Percentiles rank a stretch among this genome's conserved stretches.
phyloP scores from a whole-genome alignment of 176 grass and related monocot species.

The Canna indica region DNA sequence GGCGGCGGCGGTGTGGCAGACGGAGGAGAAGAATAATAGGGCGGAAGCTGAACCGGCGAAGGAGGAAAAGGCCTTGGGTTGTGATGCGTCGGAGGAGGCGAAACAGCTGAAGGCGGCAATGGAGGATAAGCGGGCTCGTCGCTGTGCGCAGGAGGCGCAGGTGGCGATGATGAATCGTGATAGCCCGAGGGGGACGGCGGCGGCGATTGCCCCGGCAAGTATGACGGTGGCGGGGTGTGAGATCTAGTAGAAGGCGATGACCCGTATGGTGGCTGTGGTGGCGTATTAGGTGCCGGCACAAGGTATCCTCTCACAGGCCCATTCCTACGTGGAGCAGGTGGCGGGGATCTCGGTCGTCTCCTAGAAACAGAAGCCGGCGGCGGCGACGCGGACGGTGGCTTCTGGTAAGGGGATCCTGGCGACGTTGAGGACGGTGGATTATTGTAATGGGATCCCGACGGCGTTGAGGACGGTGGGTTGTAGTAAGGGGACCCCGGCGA shows the following conservation, averaged over 20 bases:
- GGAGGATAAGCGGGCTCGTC: background rate
- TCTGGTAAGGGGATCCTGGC: too few relatives aligned
- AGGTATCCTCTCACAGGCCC: background rate
- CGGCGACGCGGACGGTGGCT: too few relatives aligned
- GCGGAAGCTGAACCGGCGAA: background rate
- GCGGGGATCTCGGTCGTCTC: background rate
- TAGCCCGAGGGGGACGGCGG: constrained; percentile 29
- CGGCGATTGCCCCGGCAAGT: constrained; percentile 7
- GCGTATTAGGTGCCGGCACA: background rate
- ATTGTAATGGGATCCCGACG: background rate
- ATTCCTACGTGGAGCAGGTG: background rate
- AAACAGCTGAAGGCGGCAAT: background rate
- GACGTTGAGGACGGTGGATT: constrained; percentile 1
- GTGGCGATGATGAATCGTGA: constrained; percentile 3
- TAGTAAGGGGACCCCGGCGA: too few relatives aligned
- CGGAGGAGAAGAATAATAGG: background rate
- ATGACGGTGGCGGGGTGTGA: constrained; percentile 6
- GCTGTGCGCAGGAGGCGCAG: background rate
- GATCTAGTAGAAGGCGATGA: constrained; percentile 18
- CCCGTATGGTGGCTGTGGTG: constrained; percentile 6
- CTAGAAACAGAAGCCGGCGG: background rate
- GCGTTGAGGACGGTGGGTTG: too few relatives aligned
- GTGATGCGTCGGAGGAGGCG: background rate
- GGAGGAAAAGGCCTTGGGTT: background rate
- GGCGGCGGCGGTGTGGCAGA: background rate